Conservation (phyloP, 306 rosid genomes). For the Vigna hirtella region DNA sequence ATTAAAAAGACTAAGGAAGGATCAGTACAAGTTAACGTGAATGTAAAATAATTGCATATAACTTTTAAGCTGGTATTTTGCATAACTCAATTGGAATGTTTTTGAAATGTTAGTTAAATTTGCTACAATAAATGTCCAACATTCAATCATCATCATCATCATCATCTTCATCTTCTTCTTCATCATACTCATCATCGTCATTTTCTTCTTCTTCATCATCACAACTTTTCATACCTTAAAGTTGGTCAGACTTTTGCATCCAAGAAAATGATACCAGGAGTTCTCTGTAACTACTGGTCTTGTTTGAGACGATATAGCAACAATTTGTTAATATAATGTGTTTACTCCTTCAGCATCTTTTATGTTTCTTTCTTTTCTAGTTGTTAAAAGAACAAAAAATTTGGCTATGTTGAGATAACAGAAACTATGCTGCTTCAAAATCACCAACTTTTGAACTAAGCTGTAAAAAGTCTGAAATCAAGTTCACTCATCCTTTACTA, state of each 20-base stretch:
- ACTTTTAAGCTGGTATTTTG: too few species aligned
- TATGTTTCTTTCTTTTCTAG: background rate
- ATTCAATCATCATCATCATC: too few species aligned
- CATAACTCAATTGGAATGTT: too few species aligned
- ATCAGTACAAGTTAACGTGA: too few species aligned
- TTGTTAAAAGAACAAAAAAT: constrained; percentile 6
- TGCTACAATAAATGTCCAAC: too few species aligned
- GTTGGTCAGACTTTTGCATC: background rate
- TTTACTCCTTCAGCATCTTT: background rate
- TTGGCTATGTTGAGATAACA: constrained; percentile 19
- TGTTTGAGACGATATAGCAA: background rate
- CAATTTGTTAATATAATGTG: background rate
- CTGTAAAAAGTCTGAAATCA: constrained; percentile 15
- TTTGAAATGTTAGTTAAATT: too few species aligned
- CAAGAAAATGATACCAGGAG: background rate
- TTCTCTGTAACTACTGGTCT: background rate
- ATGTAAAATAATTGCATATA: too few species aligned
- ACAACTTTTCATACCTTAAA: background rate
- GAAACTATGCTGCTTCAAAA: constrained; percentile 1
- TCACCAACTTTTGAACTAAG: background rate
- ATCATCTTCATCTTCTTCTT: too few species aligned
- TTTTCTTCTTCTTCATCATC: too few species aligned
- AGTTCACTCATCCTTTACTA: background rate
- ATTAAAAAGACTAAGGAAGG: too few species aligned
- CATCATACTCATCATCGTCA: too few species aligned